phyloP scores from a whole-genome alignment of 768 basidiomycete genomes.

The Podaxis pistillaris region DNA sequence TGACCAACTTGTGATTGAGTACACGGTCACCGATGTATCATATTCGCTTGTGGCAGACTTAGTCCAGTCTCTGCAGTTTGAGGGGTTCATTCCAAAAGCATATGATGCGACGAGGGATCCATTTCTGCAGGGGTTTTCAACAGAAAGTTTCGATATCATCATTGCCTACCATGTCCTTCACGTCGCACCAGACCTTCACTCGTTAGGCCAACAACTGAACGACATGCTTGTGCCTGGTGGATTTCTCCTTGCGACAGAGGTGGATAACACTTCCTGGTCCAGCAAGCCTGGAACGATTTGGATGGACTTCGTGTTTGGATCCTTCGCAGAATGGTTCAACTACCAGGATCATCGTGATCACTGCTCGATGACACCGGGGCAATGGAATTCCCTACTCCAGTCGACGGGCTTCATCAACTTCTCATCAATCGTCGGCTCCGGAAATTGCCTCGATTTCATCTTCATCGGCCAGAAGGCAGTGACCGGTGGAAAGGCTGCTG shows the following conservation, averaged over 20 bases:
- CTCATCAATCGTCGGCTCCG: not conserved
- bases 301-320: constrained; percentile 5
- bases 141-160: constrained; percentile 5
- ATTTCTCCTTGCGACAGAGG: not conserved
- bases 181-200: not conserved
- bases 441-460: constrained; percentile 15
- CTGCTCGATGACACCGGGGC: not conserved
- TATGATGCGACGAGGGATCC: constrained; percentile 2
- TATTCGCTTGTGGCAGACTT: constrained; percentile 5
- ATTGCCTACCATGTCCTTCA: constrained; percentile 5
- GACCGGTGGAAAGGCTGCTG: not conserved
- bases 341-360: not conserved
- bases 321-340: constrained; percentile 6
- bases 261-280: not conserved
- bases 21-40: constrained; percentile 4
- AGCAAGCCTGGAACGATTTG: not conserved
- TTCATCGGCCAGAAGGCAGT: constrained; percentile 14
- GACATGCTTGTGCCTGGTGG: constrained; percentile 3
- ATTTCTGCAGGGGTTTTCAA: not conserved
- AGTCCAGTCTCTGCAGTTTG: not conserved
- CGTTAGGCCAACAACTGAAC: not conserved
- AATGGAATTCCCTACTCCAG: not conserved
- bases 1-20: not conserved
- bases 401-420: not conserved
- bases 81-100: not conserved